These are phyloP conservation scores for Aquilaria agallochum DNA, from an alignment of 441 rosid genomes.

Conservation along the genomic window DNA sequence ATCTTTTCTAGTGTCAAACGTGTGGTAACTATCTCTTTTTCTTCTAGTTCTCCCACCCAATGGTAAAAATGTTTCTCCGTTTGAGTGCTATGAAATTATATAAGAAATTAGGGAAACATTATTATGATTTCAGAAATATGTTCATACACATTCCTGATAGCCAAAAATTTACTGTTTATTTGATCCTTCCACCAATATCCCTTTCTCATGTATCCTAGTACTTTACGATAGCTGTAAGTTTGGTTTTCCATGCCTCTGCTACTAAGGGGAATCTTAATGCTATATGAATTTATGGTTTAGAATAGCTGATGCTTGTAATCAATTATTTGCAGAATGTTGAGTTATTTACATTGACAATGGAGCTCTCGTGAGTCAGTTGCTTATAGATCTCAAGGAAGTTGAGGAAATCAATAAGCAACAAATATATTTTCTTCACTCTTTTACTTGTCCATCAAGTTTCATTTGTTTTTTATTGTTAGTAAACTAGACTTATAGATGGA, in stretches of 20 bases:
- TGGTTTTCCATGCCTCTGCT: background rate
- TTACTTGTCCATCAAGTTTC: background rate
- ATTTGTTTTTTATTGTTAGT: background rate
- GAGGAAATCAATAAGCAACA: constrained; percentile 97
- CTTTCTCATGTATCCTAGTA: too few relatives aligned
- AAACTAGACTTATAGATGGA: too few relatives aligned
- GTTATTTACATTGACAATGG: constrained; percentile 90
- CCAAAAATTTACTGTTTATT: background rate
- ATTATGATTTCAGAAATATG: background rate
- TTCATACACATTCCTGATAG: background rate
- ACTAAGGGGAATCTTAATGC: too few relatives aligned
- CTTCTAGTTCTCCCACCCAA: background rate
- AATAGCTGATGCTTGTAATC: constrained; percentile 3
- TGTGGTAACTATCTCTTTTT: constrained; percentile 43
- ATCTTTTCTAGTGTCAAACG: constrained; percentile 84
- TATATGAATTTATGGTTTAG: background rate
- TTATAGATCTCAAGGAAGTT: constrained; percentile 92
- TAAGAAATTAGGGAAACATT: background rate
- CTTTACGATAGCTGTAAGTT: background rate
- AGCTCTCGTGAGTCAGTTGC: constrained; percentile 85
- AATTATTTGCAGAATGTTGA: constrained; percentile 70
- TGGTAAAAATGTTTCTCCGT: background rate
- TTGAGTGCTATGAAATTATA: background rate
- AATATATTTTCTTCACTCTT: constrained; percentile 39
- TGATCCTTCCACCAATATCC: background rate